Evolutionary conservation across 2,329 filamentous ascomycete genomes (phyloP).

Genomic region (Cadophora gregata): DNA sequence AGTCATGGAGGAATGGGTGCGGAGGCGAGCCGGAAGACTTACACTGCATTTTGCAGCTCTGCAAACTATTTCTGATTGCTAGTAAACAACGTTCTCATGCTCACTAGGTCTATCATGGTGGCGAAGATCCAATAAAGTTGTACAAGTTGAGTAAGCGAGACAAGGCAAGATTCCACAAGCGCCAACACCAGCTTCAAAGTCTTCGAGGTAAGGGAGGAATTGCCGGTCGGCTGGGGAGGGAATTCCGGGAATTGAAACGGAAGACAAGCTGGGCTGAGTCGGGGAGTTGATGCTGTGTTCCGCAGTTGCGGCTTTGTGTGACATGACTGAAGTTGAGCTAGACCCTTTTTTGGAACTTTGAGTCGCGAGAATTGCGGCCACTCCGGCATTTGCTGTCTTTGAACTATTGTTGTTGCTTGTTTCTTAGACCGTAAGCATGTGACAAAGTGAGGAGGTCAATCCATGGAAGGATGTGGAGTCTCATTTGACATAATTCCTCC

Average conservation of each 20-base stretch:
- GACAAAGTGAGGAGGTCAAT: neutral
- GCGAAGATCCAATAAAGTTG: neutral
- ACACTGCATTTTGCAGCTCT: neutral
- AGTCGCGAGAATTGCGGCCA: neutral
- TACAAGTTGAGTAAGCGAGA: neutral
- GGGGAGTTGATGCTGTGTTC: neutral
- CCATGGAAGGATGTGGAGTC: neutral
- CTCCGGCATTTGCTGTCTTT: neutral
- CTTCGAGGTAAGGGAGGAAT: neutral
- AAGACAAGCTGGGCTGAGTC: neutral
- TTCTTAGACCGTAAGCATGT: neutral
- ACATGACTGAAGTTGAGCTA: neutral
- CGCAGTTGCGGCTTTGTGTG: neutral
- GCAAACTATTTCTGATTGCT: neutral
- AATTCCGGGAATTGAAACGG: neutral
- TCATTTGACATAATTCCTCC: too few relatives aligned
- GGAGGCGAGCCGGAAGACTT: conserved; percentile 7
- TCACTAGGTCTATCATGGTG: neutral
- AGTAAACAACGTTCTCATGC: neutral
- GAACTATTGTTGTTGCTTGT: neutral
- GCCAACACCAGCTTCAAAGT: neutral
- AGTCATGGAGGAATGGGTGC: neutral
- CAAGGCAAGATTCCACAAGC: neutral
- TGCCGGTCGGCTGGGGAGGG: neutral
- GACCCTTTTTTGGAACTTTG: neutral